A percentile compares a stretch with the other conserved stretches of the same genome.
These are phyloP conservation scores for Peronospora farinosa DNA, from an alignment of 352 stramenopile genomes.

Conservation along the genomic window DNA sequence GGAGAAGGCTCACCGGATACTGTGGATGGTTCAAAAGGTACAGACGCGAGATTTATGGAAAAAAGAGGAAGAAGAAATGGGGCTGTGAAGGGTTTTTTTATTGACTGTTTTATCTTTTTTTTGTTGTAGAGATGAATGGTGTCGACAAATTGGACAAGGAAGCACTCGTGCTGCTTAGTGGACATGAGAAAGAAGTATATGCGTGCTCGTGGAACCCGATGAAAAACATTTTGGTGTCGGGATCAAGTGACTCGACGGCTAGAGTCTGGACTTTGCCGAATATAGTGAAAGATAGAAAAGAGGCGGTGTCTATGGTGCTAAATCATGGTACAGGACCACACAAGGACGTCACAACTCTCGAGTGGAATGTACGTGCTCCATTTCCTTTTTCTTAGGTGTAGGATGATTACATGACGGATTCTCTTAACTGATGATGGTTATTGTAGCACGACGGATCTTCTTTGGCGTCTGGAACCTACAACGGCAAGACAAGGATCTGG, in stretches of 20 bases:
- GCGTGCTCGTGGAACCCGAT: slow-evolving; percentile 96
- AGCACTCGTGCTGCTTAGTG: slow-evolving; percentile 58
- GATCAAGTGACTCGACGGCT: slow-evolving; percentile 92
- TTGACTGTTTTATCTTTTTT: neutral
- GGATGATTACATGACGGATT: neutral
- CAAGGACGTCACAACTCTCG: slow-evolving; percentile 97
- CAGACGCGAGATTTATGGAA: neutral
- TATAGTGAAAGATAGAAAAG: slow-evolving; percentile 43
- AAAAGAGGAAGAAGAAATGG: neutral
- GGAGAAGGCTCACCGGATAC: slow-evolving; percentile 55
- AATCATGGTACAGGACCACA: slow-evolving; percentile 84
- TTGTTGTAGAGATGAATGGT: slow-evolving; percentile 47
- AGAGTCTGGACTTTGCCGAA: slow-evolving; percentile 91
- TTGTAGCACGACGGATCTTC: slow-evolving; percentile 80
- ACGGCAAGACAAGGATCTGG: slow-evolving; percentile 88
- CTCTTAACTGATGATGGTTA: slow-evolving; percentile 17
- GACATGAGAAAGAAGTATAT: slow-evolving; percentile 91
- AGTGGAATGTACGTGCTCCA: slow-evolving; percentile 88
- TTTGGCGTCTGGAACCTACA: slow-evolving; percentile 93
- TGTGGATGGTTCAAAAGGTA: slow-evolving; percentile 63
- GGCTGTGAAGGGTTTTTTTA: neutral
- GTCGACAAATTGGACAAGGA: slow-evolving; percentile 59
- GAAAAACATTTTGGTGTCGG: slow-evolving; percentile 93
- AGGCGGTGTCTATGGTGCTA: slow-evolving; percentile 47
- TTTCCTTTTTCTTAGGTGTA: neutral